These are phyloP conservation scores for Globisporangium apiculatum DNA, from an alignment of 352 stramenopile species.

Conservation along the genomic window DNA sequence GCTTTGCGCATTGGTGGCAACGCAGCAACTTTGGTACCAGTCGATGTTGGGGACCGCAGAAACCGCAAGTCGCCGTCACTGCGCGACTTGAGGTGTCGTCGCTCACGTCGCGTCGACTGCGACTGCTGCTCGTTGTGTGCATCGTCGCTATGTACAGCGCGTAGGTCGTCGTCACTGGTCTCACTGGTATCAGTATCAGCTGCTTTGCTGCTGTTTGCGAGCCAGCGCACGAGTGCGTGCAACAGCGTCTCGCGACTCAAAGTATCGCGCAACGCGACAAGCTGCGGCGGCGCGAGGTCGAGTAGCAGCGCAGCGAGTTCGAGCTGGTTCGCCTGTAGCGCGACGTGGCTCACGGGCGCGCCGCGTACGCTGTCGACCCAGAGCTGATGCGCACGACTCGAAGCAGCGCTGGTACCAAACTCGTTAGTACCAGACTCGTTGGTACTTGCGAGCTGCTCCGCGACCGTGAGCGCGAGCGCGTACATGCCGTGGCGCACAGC, in stretches of 20 bases:
- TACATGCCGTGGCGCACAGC: constrained; percentile 63
- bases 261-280: constrained; percentile 12
- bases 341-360: constrained; percentile 31
- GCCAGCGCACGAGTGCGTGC: constrained; percentile 9
- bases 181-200: neutral
- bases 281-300: constrained; percentile 21
- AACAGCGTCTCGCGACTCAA: constrained; percentile 29
- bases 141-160: neutral
- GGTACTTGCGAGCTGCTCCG: constrained; percentile 2
- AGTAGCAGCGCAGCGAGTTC: constrained; percentile 53
- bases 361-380: constrained; percentile 53
- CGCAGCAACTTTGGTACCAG: neutral
- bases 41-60: constrained; percentile 8
- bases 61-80: constrained; percentile 41
- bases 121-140: neutral
- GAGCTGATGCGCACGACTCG: neutral
- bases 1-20: constrained; percentile 2
- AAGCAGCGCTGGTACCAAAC: no score
- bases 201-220: neutral
- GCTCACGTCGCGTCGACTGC: constrained; percentile 14
- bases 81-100: constrained; percentile 30
- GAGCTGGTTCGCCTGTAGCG: constrained; percentile 47
- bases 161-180: neutral
- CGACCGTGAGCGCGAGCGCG: constrained; percentile 23
- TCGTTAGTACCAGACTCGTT: neutral